Evolutionary conservation across 2,329 filamentous ascomycete genomes (phyloP).

Genomic region (Pseudogymnoascus sp.): DNA sequence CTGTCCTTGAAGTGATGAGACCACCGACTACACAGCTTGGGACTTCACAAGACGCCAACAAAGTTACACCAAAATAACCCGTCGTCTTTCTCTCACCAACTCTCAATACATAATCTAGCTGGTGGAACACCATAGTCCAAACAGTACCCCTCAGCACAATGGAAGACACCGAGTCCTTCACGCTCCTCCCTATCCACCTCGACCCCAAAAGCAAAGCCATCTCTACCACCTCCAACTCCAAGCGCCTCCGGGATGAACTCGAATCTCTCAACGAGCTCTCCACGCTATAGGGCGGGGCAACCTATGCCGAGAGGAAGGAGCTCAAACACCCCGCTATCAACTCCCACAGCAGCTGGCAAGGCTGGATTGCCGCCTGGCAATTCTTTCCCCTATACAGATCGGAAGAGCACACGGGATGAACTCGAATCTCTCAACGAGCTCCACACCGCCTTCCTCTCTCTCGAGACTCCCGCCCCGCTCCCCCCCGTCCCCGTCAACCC

Average conservation of each 20-base stretch:
- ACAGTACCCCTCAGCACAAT: conserved; percentile 30
- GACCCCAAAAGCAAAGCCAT: conserved; percentile 78
- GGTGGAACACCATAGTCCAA: neutral
- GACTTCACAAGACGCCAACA: neutral
- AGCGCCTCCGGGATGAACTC: conserved; percentile 57
- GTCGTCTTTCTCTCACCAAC: neutral
- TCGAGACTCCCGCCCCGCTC: conserved; percentile 63
- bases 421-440: conserved; percentile 74
- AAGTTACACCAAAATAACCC: neutral
- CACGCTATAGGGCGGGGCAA: too few relatives aligned
- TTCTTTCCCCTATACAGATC: conserved; percentile 5
- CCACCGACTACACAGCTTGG: neutral
- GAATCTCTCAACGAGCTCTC: too few relatives aligned
- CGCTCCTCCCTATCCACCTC: conserved; percentile 71
- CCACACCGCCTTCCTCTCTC: conserved; percentile 64
- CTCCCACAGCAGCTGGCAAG: neutral
- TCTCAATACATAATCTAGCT: neutral
- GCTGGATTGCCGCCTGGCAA: neutral
- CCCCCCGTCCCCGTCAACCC: conserved; percentile 88
- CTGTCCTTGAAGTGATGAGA: conserved; percentile 4
- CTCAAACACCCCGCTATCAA: conserved; percentile 1
- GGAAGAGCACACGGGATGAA: too few relatives aligned
- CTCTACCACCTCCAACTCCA: conserved; percentile 37
- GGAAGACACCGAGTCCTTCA: conserved; percentile 66
- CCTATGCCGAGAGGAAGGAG: too few relatives aligned